Evolutionary conservation across 805 yeast genomes (phyloP).

Genomic region (Scheffersomyces spartinae): DNA sequence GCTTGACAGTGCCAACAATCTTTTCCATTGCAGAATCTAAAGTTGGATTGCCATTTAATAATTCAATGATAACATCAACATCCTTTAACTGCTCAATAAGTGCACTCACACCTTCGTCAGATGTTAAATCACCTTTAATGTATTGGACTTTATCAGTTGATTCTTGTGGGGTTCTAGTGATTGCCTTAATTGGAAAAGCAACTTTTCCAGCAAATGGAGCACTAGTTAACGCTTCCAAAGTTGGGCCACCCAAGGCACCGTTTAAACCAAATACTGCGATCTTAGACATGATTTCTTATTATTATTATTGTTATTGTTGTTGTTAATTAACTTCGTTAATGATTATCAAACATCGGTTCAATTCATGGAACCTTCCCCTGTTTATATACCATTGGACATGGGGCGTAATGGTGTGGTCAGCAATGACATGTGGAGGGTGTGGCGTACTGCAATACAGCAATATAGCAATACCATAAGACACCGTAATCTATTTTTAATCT

Average conservation of each 20-base stretch:
- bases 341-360: too few relatives aligned
- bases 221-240: slow-evolving; percentile 32
- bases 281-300: too few relatives aligned
- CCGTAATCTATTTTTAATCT: too few relatives aligned
- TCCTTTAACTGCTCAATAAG: slow-evolving; percentile 30
- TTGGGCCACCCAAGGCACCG: slow-evolving; percentile 42
- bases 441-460: too few relatives aligned
- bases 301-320: too few relatives aligned
- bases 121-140: slow-evolving; percentile 19
- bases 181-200: slow-evolving; percentile 37
- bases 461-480: too few relatives aligned
- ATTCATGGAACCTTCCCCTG: too few relatives aligned
- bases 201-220: slow-evolving; percentile 30
- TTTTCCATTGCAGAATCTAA: slow-evolving; percentile 23
- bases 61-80: slow-evolving; percentile 39
- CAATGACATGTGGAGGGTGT: too few relatives aligned
- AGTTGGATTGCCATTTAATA: slow-evolving; percentile 21
- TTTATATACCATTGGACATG: too few relatives aligned
- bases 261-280: slow-evolving; percentile 43
- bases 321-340: too few relatives aligned
- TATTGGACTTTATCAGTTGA: slow-evolving; percentile 26
- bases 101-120: slow-evolving; percentile 7
- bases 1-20: slow-evolving; percentile 22
- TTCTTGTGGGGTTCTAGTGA: slow-evolving; percentile 32
- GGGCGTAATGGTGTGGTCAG: too few relatives aligned